phyloP scores from a whole-genome alignment of 2,329 filamentous ascomycete genomes.

The Monosporascus sp. region DNA sequence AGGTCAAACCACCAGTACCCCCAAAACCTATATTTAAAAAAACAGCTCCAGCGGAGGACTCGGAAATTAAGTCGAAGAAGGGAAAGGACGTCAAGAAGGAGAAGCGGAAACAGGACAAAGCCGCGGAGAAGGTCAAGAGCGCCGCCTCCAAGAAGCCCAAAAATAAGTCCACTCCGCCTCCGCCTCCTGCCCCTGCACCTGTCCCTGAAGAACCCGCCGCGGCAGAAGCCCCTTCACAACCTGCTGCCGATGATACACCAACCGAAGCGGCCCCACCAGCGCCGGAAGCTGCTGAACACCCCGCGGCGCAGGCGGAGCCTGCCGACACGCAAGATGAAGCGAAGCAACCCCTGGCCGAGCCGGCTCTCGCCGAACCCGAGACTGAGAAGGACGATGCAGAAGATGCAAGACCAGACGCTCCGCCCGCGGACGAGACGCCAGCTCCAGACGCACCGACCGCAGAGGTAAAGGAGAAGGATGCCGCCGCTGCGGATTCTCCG shows the following conservation, averaged over 20 bases:
- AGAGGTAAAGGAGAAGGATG: constrained; percentile 7
- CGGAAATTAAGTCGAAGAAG: not conserved
- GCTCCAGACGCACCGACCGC: constrained; percentile 3
- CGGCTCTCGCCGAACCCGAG: constrained; percentile 1
- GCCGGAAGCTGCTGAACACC: not conserved
- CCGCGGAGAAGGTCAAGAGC: constrained; percentile 9
- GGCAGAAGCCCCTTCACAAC: constrained; percentile 4
- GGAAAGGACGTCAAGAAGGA: constrained; percentile 10
- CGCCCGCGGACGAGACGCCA: constrained; percentile 2
- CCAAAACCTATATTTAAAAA: not conserved
- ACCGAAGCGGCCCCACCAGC: constrained; percentile 2
- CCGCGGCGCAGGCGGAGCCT: not conserved
- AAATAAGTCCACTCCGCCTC: not conserved
- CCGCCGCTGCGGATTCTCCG: constrained; percentile 1
- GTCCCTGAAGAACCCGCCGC: not conserved
- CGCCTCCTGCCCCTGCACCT: not conserved
- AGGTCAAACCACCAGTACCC: constrained; percentile 2
- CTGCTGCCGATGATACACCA: constrained; percentile 3
- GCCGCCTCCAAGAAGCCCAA: constrained; percentile 2
- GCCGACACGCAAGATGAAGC: not conserved
- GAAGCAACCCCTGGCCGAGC: not conserved
- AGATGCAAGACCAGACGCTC: constrained; percentile 2
- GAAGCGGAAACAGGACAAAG: constrained; percentile 6
- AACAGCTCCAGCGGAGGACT: no score
- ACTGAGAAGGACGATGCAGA: constrained; percentile 6